Evolutionary conservation across 192 early-diverging fungal genomes (phyloP).

Genomic region (Phlyctochytrium planicorne): DNA sequence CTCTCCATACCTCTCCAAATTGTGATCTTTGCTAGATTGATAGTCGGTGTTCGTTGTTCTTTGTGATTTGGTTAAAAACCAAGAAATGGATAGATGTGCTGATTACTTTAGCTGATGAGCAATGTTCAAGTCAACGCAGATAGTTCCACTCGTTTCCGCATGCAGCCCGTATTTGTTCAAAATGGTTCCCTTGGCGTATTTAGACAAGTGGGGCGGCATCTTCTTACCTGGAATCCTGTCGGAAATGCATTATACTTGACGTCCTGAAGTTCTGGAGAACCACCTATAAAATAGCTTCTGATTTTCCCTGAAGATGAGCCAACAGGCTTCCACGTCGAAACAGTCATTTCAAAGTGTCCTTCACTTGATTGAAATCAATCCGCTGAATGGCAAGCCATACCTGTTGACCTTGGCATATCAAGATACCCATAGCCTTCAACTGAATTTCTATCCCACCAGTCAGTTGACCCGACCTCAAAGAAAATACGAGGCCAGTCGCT

Average conservation of each 20-base stretch:
- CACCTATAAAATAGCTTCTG: constrained; percentile 38
- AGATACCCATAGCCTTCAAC: constrained; percentile 41
- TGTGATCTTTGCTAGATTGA: constrained; percentile 12
- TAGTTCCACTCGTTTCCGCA: constrained; percentile 39
- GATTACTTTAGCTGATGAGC: constrained; percentile 36
- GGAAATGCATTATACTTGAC: constrained; percentile 26
- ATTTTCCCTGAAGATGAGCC: constrained; percentile 17
- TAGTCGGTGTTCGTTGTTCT: neutral
- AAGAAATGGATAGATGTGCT: constrained; percentile 2
- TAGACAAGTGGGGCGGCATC: neutral
- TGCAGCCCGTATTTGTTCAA: constrained; percentile 32
- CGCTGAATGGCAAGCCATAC: constrained; percentile 18
- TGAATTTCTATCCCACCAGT: constrained; percentile 37
- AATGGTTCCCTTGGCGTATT: neutral
- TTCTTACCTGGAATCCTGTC: constrained; percentile 9
- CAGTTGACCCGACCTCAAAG: constrained; percentile 38
- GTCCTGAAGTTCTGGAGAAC: constrained; percentile 35
- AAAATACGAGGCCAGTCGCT: constrained; percentile 30
- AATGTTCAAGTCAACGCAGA: constrained; percentile 30
- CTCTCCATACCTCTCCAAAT: constrained; percentile 13
- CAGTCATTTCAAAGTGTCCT: constrained; percentile 28
- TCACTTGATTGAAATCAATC: constrained; percentile 20
- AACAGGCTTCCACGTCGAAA: constrained; percentile 40
- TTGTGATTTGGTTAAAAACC: neutral
- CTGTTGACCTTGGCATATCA: constrained; percentile 30